Conservation (phyloP, 306 rosid genomes). For the Comarum palustre region DNA sequence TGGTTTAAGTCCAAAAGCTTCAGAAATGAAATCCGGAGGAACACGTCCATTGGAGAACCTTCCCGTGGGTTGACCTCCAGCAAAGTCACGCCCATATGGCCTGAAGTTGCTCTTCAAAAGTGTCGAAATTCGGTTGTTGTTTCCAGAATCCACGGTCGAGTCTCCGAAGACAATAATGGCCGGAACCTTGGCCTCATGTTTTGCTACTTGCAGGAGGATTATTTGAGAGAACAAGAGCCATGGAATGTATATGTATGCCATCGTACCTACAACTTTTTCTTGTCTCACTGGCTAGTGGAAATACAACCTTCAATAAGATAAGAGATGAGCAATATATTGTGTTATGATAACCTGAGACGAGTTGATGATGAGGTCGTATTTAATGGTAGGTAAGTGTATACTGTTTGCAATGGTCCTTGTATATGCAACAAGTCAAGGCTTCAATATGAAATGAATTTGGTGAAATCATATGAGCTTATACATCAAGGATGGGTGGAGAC, state of each 20-base stretch:
- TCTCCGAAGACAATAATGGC: constrained; percentile 55
- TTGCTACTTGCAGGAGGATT: constrained; percentile 7
- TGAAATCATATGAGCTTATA: not conserved
- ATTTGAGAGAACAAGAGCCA: constrained; percentile 17
- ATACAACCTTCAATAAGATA: not conserved
- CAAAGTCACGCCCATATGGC: constrained; percentile 50
- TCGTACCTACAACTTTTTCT: not conserved
- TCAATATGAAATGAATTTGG: not conserved
- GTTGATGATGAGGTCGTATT: not conserved
- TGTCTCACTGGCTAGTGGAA: not conserved
- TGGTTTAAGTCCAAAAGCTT: constrained; percentile 45
- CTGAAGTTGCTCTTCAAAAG: constrained; percentile 40
- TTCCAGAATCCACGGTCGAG: constrained; percentile 50
- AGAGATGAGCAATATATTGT: not conserved
- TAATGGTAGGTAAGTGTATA: not conserved
- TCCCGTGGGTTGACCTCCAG: constrained; percentile 40
- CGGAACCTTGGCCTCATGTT: constrained; percentile 28
- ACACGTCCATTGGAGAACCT: constrained; percentile 44
- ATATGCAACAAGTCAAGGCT: not conserved
- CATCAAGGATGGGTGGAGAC: not conserved
- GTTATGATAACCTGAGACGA: not conserved
- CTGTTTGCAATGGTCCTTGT: not conserved
- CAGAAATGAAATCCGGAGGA: constrained; percentile 45
- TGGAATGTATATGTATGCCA: constrained; percentile 25
- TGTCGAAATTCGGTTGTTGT: constrained; percentile 37